A percentile compares a stretch with the other conserved stretches of the same genome.
Evolutionary conservation across 2,329 filamentous ascomycete species (phyloP).

Genomic region (Aspergillus novofumigatus): DNA sequence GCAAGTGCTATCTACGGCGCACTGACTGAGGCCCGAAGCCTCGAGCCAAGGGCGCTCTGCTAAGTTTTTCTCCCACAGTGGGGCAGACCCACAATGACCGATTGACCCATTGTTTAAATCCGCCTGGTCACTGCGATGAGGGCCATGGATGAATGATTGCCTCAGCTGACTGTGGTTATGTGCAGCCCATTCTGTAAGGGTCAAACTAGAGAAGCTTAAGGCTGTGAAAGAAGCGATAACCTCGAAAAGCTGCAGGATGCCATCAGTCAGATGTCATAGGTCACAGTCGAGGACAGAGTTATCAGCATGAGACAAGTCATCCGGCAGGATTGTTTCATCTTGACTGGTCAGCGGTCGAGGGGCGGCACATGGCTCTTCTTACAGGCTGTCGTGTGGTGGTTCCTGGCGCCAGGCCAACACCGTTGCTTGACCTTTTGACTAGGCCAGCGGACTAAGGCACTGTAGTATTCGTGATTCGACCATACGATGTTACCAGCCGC

Average conservation of each 20-base stretch:
- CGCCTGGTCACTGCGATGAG: not conserved
- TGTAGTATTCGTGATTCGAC: not conserved
- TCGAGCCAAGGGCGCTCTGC: not conserved
- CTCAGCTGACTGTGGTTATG: not conserved
- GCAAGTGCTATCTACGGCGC: not conserved
- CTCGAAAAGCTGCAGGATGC: not conserved
- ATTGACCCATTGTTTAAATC: not conserved
- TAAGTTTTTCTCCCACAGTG: not conserved
- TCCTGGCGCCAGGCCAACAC: constrained; percentile 13
- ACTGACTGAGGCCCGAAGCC: not conserved
- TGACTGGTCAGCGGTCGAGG: constrained; percentile 8
- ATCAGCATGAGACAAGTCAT: constrained; percentile 9
- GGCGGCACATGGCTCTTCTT: constrained; percentile 13
- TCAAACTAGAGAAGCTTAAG: not conserved
- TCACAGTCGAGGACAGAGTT: not conserved
- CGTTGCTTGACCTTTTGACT: constrained; percentile 5
- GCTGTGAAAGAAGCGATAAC: not conserved
- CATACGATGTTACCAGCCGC: not conserved
- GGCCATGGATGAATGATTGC: not conserved
- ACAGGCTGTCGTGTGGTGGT: constrained; percentile 14
- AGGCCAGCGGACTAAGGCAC: not conserved
- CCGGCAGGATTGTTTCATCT: constrained; percentile 14
- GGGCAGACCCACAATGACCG: not conserved
- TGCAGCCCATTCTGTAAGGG: not conserved
- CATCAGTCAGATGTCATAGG: not conserved